A percentile compares a stretch with the other conserved stretches of the same genome.
Evolutionary conservation across 2,329 filamentous ascomycete species (phyloP).

Genomic region (Colletotrichum truncatum): DNA sequence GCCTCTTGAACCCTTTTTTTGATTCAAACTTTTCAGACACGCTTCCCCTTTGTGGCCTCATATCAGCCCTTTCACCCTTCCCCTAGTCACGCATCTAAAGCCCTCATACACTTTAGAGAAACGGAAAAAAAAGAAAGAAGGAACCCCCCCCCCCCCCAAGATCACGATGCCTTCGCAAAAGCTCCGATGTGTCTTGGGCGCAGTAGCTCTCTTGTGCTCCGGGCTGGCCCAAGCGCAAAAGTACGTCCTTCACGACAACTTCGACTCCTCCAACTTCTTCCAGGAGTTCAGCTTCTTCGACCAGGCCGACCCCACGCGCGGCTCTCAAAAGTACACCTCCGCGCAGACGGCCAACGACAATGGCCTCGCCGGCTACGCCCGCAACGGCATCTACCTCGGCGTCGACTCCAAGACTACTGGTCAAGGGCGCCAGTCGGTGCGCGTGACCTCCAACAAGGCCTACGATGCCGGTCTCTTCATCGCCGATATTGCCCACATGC

Average conservation of each 20-base stretch:
- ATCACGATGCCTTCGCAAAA: slow-evolving; percentile 22
- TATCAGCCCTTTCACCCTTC: not conserved
- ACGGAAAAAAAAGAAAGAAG: not conserved
- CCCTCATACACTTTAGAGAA: too few species aligned
- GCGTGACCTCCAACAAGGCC: slow-evolving; percentile 71
- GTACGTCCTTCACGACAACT: slow-evolving; percentile 59
- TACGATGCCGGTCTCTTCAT: slow-evolving; percentile 78
- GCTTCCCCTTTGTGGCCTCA: not conserved
- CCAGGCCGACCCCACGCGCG: slow-evolving; percentile 74
- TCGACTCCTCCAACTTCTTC: slow-evolving; percentile 65
- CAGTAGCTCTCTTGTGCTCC: slow-evolving; percentile 15
- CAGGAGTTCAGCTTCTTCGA: slow-evolving; percentile 64
- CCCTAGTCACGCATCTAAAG: too few species aligned
- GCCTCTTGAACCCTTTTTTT: slow-evolving; percentile 20
- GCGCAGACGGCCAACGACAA: slow-evolving; percentile 63
- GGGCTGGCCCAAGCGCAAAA: slow-evolving; percentile 36
- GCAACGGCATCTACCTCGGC: slow-evolving; percentile 71
- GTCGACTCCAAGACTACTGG: slow-evolving; percentile 70
- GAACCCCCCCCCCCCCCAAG: not conserved
- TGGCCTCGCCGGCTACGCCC: slow-evolving; percentile 66
- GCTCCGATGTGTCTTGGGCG: slow-evolving; percentile 18
- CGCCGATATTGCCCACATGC: slow-evolving; percentile 80
- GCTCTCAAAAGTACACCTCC: slow-evolving; percentile 77
- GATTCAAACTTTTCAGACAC: slow-evolving; percentile 23
- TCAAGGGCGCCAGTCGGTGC: slow-evolving; percentile 74